A percentile compares a stretch with the other conserved stretches of the same genome.
Conservation (phyloP, 306 rosid species). For the Cucumis hystrix region DNA sequence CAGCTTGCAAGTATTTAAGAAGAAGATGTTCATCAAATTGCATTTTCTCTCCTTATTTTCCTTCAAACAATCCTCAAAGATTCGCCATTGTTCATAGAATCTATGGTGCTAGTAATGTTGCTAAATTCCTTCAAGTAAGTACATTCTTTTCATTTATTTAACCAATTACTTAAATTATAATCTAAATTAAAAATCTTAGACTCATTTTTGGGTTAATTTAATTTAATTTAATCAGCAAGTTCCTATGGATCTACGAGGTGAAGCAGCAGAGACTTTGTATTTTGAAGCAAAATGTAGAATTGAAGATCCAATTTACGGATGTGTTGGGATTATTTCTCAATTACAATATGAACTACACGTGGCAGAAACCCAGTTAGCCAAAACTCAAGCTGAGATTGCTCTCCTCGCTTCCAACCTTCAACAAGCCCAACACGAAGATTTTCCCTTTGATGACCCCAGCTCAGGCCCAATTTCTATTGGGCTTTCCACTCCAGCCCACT, state of each 20-base stretch:
- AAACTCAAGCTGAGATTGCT: slow-evolving; percentile 34
- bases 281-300: slow-evolving; percentile 49
- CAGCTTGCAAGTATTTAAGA: slow-evolving; percentile 67
- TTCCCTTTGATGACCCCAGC: neutral
- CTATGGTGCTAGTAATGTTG: slow-evolving; percentile 65
- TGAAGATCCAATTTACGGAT: slow-evolving; percentile 58
- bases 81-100: slow-evolving; percentile 55
- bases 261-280: slow-evolving; percentile 37
- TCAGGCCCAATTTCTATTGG: slow-evolving; percentile 13
- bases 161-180: no score
- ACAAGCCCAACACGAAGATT: neutral
- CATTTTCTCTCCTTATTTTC: slow-evolving; percentile 58
- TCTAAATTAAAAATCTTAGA: no score
- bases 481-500: slow-evolving; percentile 9
- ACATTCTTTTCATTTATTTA: no score
- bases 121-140: slow-evolving; percentile 38
- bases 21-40: slow-evolving; percentile 57
- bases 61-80: slow-evolving; percentile 60
- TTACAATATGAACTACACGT: slow-evolving; percentile 32
- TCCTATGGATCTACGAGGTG: slow-evolving; percentile 26
- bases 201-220: no score
- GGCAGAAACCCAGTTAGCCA: slow-evolving; percentile 32
- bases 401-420: neutral
- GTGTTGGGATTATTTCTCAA: slow-evolving; percentile 42
- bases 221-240: slow-evolving; percentile 22